These are phyloP conservation scores for Pseudogymnoascus sp. DNA, from an alignment of 2,329 filamentous ascomycete genomes.

Conservation along the genomic window DNA sequence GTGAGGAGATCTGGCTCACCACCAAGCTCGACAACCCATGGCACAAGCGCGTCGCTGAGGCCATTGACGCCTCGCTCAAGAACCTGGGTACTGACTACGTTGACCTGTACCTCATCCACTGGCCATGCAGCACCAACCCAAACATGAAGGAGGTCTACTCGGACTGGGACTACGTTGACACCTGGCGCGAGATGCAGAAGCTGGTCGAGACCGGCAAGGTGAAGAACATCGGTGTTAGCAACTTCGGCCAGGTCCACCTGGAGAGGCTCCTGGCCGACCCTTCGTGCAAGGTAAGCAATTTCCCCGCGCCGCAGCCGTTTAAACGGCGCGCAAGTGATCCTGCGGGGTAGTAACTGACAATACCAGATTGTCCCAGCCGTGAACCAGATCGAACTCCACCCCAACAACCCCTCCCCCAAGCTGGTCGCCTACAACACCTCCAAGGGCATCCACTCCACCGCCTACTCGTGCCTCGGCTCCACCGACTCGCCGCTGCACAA, in stretches of 20 bases:
- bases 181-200: conserved; percentile 66
- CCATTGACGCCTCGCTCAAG: conserved; percentile 49
- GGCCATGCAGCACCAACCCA: conserved; percentile 57
- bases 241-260: conserved; percentile 74
- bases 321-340: background rate
- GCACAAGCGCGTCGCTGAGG: conserved; percentile 60
- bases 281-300: conserved; percentile 44
- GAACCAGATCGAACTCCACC: conserved; percentile 78
- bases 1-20: conserved; percentile 61
- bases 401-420: conserved; percentile 73
- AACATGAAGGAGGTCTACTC: conserved; percentile 55
- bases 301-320: background rate
- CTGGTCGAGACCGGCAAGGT: conserved; percentile 61
- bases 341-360: background rate
- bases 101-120: conserved; percentile 65
- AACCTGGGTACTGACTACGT: conserved; percentile 56
- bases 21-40: conserved; percentile 78
- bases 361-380: conserved; percentile 52
- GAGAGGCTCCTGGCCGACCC: conserved; percentile 65
- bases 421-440: conserved; percentile 62
- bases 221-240: conserved; percentile 75
- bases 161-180: conserved; percentile 78
- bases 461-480: conserved; percentile 65
- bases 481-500: conserved; percentile 62
- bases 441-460: conserved; percentile 68